Conservation (phyloP, 495 filamentous ascomycete species). For the Penicillium waksmanii region DNA sequence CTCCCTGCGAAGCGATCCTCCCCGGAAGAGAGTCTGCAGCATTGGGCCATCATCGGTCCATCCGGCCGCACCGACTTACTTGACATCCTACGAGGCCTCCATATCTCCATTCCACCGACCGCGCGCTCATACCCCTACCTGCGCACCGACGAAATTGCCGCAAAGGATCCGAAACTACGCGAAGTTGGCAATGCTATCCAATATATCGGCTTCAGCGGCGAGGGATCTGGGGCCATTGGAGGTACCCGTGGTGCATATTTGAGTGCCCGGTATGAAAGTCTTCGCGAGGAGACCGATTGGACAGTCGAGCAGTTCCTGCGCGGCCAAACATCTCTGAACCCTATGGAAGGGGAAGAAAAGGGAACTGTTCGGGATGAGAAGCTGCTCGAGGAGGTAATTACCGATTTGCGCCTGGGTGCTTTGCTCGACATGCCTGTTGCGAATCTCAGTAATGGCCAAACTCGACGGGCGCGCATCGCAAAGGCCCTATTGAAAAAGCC, state of each 20-base stretch:
- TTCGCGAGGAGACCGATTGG: constrained; percentile 84
- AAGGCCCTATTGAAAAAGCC: constrained; percentile 78
- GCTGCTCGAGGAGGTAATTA: constrained; percentile 62
- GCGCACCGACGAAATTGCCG: constrained; percentile 60
- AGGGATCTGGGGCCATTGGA: constrained; percentile 59
- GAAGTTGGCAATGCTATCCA: constrained; percentile 68
- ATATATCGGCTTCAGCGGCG: constrained; percentile 77
- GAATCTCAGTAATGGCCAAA: constrained; percentile 93
- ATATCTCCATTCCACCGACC: constrained; percentile 70
- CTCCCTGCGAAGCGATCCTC: constrained; percentile 54
- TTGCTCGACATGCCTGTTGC: constrained; percentile 79
- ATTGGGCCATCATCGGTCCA: constrained; percentile 77
- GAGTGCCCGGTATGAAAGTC: constrained; percentile 89
- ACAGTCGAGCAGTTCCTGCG: constrained; percentile 76
- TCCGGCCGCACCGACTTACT: constrained; percentile 77
- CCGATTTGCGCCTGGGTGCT: constrained; percentile 63
- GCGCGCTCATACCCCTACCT: constrained; percentile 80
- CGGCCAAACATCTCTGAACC: constrained; percentile 78
- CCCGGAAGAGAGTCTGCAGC: constrained; percentile 34
- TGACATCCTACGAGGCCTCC: constrained; percentile 71
- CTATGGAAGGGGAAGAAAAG: constrained; percentile 56
- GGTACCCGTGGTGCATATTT: constrained; percentile 74
- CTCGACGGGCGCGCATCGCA: constrained; percentile 81
- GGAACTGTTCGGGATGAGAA: constrained; percentile 43
- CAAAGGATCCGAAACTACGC: constrained; percentile 56